Base-by-base conservation (phyloP, 2,329 filamentous ascomycete genomes). In the Cordyceps javanica region DNA sequence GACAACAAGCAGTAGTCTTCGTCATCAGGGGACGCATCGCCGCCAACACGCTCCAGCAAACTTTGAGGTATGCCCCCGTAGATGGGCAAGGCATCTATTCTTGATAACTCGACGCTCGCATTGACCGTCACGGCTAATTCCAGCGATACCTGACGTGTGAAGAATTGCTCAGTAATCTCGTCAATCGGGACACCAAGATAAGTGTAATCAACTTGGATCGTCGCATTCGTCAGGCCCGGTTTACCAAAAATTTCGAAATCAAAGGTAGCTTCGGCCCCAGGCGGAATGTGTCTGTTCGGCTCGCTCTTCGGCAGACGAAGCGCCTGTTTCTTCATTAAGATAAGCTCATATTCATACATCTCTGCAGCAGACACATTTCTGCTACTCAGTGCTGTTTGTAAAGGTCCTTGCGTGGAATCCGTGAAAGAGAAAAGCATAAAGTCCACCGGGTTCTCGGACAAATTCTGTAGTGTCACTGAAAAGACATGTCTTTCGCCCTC, bases 71-170 rank as follows among this genome's bases (percentile, higher is more conserved):
- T 83, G 50, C 82, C 77, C 11, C 83, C 82, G 49, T 84, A 83
- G 11, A 96, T 80, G 1, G 91, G 86, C 34, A 94, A 72, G 19
- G 95, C 79, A 66, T 97, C 92, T 62, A 92, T 85, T 38, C 90
- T 82, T 34, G 86, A 81, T 10, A 97, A 77, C 66, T 97, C 91
- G 26, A 97, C 80, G 66, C 91, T 94, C 3, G 91, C 89, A 67
- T 97, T 97, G 49, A 97, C 93, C 5, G 93, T 97, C 16, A 97
- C 83, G 0, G 88, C 90, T 58, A 97, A 76, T 14, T 91, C 89
- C 28, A 96, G 77, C 19, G 87, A 86, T 16, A 96, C 80, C 67
- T 94, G 90, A 39, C 92, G 82, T 0, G 92, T 96, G 67, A 91
- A 90, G 67, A 96, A 96, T 34, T 83, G 80, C 36, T 88, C 85